Conservation (phyloP, 2,329 filamentous ascomycete genomes). For the Colletotrichum trifolii region DNA sequence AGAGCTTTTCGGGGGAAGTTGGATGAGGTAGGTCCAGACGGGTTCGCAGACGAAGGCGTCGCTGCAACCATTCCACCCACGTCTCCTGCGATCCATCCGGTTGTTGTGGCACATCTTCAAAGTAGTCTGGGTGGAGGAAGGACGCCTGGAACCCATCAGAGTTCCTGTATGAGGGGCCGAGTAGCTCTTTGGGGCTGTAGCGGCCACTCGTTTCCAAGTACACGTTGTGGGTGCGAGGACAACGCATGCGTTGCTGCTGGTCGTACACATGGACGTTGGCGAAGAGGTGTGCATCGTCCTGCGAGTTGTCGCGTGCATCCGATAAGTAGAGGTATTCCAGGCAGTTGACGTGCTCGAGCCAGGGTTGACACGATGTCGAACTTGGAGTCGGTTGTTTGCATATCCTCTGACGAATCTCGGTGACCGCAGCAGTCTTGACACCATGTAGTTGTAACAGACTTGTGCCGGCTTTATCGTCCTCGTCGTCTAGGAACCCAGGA, state of each 20-base stretch:
- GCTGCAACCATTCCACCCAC: neutral
- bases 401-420: neutral
- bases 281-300: no score
- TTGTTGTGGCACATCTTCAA: no score
- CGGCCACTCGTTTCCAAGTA: neutral
- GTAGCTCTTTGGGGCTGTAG: neutral
- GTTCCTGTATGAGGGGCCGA: fast-evolving
- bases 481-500: no score
- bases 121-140: neutral
- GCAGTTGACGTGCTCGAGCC: neutral
- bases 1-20: neutral
- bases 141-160: neutral
- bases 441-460: neutral
- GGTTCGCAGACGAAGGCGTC: neutral
- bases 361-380: no score
- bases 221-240: neutral
- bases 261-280: no score
- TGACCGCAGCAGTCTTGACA: neutral
- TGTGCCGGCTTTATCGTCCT: no score
- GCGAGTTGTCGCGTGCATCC: neutral
- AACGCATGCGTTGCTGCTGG: neutral
- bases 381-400: no score
- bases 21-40: neutral
- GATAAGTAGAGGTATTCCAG: neutral
- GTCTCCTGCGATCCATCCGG: neutral